Evolutionary conservation across 1,139 yeast species (phyloP).

Genomic region (Hyphopichia buzzinii): DNA sequence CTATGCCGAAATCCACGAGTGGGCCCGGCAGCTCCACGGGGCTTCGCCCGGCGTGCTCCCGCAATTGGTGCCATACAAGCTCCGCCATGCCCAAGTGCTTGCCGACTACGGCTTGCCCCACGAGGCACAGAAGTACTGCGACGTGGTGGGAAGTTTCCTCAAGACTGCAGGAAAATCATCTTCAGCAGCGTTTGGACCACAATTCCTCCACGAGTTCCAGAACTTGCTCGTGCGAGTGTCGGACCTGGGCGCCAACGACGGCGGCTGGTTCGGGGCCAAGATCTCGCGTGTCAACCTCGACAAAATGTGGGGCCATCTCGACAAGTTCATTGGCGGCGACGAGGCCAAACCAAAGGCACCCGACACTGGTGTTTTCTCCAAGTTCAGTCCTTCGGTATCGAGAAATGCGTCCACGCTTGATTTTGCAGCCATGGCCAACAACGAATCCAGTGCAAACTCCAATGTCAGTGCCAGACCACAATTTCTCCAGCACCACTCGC

Average conservation of each 20-base stretch:
- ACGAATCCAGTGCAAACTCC: neutral
- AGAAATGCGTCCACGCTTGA: slow-evolving; percentile 52
- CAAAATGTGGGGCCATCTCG: slow-evolving; percentile 84
- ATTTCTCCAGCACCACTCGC: neutral
- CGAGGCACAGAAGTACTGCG: slow-evolving; percentile 64
- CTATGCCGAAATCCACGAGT: slow-evolving; percentile 75
- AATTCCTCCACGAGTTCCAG: slow-evolving; percentile 34
- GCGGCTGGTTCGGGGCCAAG: slow-evolving; percentile 62
- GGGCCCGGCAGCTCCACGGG: slow-evolving; percentile 32
- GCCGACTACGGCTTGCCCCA: slow-evolving; percentile 59
- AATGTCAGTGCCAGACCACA: too few relatives aligned
- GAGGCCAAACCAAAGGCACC: slow-evolving; percentile 40
- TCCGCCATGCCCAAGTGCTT: slow-evolving; percentile 60
- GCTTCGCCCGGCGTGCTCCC: slow-evolving; percentile 38
- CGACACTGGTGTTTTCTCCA: slow-evolving; percentile 66
- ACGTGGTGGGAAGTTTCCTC: slow-evolving; percentile 43
- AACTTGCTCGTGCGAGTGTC: slow-evolving; percentile 43
- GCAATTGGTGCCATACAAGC: slow-evolving; percentile 54
- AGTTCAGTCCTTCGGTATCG: slow-evolving; percentile 65
- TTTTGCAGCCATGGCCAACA: slow-evolving; percentile 19
- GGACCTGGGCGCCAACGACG: slow-evolving; percentile 39
- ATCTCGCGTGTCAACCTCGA: slow-evolving; percentile 77
- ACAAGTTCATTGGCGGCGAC: slow-evolving; percentile 91
- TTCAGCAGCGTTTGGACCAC: slow-evolving; percentile 27
- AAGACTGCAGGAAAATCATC: slow-evolving; percentile 42